Percentiles rank a stretch among this genome's conserved stretches.
Conservation (phyloP, 2,329 filamentous ascomycete genomes). For the Fusarium albidum region DNA sequence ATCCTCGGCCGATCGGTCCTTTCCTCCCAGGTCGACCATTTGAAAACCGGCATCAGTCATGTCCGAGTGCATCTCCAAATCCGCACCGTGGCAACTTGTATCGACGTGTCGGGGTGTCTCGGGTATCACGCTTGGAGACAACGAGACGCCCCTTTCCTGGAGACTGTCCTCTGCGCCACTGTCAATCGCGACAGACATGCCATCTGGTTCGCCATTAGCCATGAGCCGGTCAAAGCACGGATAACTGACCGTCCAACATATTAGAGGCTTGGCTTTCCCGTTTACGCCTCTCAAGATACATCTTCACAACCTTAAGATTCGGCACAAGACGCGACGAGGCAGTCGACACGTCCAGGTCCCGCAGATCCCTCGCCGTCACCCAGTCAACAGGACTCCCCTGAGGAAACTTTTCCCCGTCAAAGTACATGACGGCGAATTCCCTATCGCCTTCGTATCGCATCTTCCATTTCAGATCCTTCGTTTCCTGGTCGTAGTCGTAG, state of each 20-base stretch:
- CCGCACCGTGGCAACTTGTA: too few species aligned
- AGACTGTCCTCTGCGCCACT: not conserved
- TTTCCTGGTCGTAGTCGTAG: constrained; percentile 1
- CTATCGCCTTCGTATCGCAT: not conserved
- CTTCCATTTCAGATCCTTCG: not conserved
- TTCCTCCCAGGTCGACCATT: not conserved
- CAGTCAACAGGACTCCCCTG: too few species aligned
- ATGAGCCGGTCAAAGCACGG: not conserved
- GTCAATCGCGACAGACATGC: not conserved
- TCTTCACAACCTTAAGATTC: constrained; percentile 5
- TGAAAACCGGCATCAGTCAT: not conserved
- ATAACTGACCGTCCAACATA: constrained; percentile 2
- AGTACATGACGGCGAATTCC: constrained; percentile 9
- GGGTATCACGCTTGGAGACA: not conserved
- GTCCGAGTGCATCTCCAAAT: not conserved
- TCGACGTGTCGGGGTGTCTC: not conserved
- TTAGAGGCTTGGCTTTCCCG: not conserved
- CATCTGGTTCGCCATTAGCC: not conserved
- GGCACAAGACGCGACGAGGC: constrained; percentile 5
- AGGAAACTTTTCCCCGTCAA: constrained; percentile 1
- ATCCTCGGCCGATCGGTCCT: not conserved
- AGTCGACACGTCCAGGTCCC: not conserved
- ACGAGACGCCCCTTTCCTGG: not conserved
- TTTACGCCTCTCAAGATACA: constrained; percentile 4
- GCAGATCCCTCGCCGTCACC: constrained; percentile 3